Percentiles rank a stretch among this genome's conserved stretches.
phyloP scores from a whole-genome alignment of 495 filamentous ascomycete species.

The Aspergillus bertholletiae region DNA sequence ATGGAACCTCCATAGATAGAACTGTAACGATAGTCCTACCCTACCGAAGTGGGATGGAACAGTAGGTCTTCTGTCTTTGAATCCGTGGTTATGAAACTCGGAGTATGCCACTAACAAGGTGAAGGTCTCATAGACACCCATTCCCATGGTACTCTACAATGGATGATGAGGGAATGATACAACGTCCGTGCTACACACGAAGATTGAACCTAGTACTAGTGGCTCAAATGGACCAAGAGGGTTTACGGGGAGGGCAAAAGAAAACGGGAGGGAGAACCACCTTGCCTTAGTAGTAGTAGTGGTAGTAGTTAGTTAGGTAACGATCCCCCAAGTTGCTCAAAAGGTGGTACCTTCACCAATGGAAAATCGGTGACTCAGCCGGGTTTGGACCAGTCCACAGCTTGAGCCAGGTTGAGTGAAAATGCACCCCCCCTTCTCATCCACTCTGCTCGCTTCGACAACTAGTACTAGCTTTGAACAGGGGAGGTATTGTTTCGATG shows the following conservation, averaged over 20 bases:
- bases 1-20: conserved; percentile 10
- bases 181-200: conserved; percentile 1
- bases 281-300: too few species aligned
- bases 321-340: too few species aligned
- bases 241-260: too few species aligned
- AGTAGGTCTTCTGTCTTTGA: background rate
- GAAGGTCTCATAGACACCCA: background rate
- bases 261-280: background rate
- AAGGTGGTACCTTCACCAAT: background rate
- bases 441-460: background rate
- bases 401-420: too few species aligned
- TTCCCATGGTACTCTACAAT: background rate
- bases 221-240: too few species aligned
- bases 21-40: background rate
- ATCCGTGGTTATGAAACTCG: background rate
- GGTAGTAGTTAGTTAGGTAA: too few species aligned
- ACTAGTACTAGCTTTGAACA: background rate
- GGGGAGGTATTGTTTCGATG: conserved; percentile 15
- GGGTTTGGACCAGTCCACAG: conserved; percentile 1
- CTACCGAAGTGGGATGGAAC: background rate
- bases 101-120: background rate
- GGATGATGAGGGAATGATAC: background rate
- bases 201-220: background rate
- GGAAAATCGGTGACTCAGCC: conserved; percentile 10
- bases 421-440: too few species aligned